phyloP scores from a whole-genome alignment of 495 filamentous ascomycete genomes.

The Bombardia bombarda region DNA sequence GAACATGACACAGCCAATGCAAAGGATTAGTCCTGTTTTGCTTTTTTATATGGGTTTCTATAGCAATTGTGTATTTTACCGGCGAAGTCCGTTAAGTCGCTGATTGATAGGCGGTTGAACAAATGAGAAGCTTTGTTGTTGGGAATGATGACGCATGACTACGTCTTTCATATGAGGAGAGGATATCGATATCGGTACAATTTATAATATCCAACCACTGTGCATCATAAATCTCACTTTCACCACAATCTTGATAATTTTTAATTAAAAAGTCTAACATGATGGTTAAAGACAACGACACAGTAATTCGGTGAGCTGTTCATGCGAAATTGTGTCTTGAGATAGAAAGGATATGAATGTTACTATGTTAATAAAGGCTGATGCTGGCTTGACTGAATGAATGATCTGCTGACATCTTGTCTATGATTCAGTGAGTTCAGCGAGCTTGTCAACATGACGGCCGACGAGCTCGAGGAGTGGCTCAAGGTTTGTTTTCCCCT shows the following conservation, averaged over 20 bases:
- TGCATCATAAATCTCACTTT: too few species aligned
- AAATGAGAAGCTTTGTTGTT: too few species aligned
- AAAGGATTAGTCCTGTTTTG: not conserved
- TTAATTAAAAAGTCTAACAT: not conserved
- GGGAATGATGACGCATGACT: too few species aligned
- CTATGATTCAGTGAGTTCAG: slow-evolving; percentile 60
- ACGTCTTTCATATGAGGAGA: too few species aligned
- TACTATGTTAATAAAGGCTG: too few species aligned
- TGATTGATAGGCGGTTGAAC: too few species aligned
- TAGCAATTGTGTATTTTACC: too few species aligned
- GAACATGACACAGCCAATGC: too few species aligned
- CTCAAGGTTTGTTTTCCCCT: slow-evolving; percentile 26
- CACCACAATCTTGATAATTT: slow-evolving; percentile 1
- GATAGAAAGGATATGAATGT: too few species aligned
- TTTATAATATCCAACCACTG: too few species aligned
- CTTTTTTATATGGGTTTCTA: not conserved
- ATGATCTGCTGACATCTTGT: not conserved
- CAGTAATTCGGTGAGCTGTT: slow-evolving; percentile 4
- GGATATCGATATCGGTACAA: too few species aligned
- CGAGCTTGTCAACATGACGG: slow-evolving; percentile 59
- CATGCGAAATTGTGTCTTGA: not conserved
- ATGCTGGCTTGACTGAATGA: not conserved
- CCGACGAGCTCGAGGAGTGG: slow-evolving; percentile 54
- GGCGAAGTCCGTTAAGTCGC: too few species aligned
- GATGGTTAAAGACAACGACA: slow-evolving; percentile 9